Evolutionary conservation across 441 rosid species (phyloP).

Genomic region (Corymbia calophylla): DNA sequence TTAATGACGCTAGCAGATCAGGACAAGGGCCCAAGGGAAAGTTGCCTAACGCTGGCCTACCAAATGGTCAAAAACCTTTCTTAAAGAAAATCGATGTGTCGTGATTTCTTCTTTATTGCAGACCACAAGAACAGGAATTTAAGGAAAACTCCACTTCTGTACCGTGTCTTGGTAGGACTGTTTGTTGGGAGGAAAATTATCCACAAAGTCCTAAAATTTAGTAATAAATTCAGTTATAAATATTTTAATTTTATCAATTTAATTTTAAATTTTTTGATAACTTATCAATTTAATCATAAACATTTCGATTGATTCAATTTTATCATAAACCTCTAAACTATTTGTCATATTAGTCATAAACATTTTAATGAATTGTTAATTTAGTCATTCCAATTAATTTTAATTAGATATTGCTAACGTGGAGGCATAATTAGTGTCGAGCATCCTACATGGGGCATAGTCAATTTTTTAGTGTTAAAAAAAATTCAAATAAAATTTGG

Average conservation of each 20-base stretch:
- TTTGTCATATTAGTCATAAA: fast-evolving
- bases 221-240: fast-evolving
- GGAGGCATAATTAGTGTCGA: fast-evolving
- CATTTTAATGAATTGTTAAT: fast-evolving
- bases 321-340: fast-evolving
- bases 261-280: fast-evolving
- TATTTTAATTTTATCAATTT: fast-evolving
- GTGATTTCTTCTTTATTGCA: background rate
- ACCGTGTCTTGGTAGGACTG: background rate
- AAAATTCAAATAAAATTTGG: no score
- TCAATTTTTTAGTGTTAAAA: no score
- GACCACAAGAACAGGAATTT: background rate
- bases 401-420: fast-evolving
- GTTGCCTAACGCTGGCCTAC: background rate
- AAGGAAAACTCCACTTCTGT: background rate
- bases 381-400: fast-evolving
- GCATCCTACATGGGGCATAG: fast-evolving
- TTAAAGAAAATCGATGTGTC: background rate
- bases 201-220: no score
- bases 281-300: fast-evolving
- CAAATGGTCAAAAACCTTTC: background rate
- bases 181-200: background rate
- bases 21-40: background rate
- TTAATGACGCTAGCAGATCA: background rate
- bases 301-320: fast-evolving